Conservation (phyloP, 164 flowering plant species). For the Nelumbo lutea region DNA sequence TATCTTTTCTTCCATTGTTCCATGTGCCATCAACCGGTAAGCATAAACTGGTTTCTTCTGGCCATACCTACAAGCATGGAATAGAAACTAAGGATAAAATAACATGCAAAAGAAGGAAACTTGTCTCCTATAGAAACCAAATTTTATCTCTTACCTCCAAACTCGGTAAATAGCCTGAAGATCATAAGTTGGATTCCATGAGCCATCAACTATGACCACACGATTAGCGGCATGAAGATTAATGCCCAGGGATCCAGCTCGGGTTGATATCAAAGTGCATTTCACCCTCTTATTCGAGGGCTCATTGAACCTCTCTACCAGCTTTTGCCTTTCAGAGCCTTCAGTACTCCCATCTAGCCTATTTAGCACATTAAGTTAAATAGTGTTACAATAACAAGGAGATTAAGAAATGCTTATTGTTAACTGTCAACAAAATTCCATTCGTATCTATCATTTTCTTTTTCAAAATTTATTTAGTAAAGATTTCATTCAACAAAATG, state of each 20-base stretch:
- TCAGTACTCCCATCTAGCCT: conserved; percentile 94
- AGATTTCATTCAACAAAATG: neutral
- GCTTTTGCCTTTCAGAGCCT: conserved; percentile 80
- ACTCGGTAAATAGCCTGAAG: conserved; percentile 98
- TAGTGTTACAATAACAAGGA: neutral
- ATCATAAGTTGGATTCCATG: conserved; percentile 99
- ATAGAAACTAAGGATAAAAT: conserved; percentile 3
- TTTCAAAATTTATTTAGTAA: neutral
- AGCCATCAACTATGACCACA: conserved; percentile 93
- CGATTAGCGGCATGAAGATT: conserved; percentile 97
- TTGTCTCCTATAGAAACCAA: neutral
- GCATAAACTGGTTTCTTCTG: conserved; percentile 96
- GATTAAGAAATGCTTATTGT: neutral
- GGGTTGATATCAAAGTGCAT: conserved; percentile 87
- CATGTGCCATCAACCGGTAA: conserved; percentile 91
- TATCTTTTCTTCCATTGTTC: conserved; percentile 97
- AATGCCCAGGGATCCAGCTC: conserved; percentile 96
- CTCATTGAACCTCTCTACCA: conserved; percentile 86
- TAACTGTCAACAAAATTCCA: neutral
- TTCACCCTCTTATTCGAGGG: conserved; percentile 80
- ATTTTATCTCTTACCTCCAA: conserved; percentile 61
- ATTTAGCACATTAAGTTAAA: conserved; percentile 15
- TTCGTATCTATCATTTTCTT: too few species aligned
- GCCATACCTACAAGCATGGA: conserved; percentile 66
- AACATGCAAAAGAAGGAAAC: neutral